A percentile compares a stretch with the other conserved stretches of the same genome.
Evolutionary conservation across 2,329 filamentous ascomycete species (phyloP).

Genomic region (Thyridium curvatum): DNA sequence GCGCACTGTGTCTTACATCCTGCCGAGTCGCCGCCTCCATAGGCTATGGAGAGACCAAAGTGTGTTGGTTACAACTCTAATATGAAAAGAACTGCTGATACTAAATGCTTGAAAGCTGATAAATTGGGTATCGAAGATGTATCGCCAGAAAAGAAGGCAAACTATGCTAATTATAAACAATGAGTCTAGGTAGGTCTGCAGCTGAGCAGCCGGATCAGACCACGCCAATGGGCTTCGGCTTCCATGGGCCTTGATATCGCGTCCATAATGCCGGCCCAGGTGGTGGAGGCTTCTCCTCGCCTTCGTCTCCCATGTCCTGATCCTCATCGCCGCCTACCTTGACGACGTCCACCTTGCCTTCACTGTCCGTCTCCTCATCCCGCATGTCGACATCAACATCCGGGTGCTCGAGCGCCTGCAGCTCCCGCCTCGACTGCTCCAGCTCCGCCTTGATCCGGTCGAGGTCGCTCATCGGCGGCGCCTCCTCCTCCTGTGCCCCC

Average conservation of each 20-base stretch:
- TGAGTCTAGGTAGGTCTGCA: too few species aligned
- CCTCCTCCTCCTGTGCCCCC: slow-evolving; percentile 6
- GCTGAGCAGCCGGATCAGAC: too few species aligned
- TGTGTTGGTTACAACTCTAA: too few species aligned
- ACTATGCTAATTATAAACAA: too few species aligned
- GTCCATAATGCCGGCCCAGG: slow-evolving; percentile 37
- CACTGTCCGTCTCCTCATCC: slow-evolving; percentile 2
- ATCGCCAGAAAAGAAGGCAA: background rate
- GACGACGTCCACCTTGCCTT: slow-evolving; percentile 1
- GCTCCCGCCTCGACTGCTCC: slow-evolving; percentile 12
- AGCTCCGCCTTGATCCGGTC: slow-evolving; percentile 18
- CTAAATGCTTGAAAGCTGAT: background rate
- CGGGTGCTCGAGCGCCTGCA: slow-evolving; percentile 14
- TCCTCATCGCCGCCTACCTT: slow-evolving; percentile 2
- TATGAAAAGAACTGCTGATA: too few species aligned
- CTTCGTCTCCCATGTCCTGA: too few species aligned
- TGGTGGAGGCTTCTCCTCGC: slow-evolving; percentile 8
- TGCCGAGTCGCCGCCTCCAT: too few species aligned
- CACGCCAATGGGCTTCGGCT: slow-evolving; percentile 51
- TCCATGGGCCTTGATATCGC: slow-evolving; percentile 45
- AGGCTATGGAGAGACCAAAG: too few species aligned
- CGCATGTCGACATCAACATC: slow-evolving; percentile 11
- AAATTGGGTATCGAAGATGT: background rate
- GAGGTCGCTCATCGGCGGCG: slow-evolving; percentile 8
- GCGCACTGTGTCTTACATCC: too few species aligned